phyloP scores from a whole-genome alignment of 345 rosid species.

The Eucalyptus erythrocorys region DNA sequence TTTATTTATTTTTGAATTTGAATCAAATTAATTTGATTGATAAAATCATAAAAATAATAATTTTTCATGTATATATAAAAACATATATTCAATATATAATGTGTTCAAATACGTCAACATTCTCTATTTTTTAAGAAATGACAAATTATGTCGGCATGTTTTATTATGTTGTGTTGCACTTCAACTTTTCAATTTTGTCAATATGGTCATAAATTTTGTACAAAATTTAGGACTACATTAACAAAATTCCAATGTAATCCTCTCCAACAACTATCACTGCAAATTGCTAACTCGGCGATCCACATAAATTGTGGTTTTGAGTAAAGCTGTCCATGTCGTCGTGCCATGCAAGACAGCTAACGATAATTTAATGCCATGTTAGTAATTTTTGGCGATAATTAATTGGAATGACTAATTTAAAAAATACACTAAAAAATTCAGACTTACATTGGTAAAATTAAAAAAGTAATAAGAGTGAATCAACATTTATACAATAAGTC shows the following conservation, averaged over 20 bases:
- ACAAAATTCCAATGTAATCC: background rate
- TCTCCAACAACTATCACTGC: fast-evolving
- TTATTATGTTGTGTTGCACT: fast-evolving
- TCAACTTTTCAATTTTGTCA: background rate
- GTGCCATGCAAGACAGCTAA: fast-evolving
- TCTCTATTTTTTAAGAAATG: fast-evolving
- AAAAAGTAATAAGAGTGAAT: background rate
- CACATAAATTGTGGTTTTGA: background rate
- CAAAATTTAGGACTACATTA: background rate
- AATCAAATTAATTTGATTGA: no score
- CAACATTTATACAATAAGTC: fast-evolving
- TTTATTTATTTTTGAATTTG: no score
- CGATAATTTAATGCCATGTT: background rate
- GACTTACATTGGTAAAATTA: background rate
- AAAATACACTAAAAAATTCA: fast-evolving
- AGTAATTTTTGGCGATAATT: background rate
- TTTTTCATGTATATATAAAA: no score
- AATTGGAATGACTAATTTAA: background rate
- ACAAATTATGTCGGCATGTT: fast-evolving
- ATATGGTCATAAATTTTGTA: background rate
- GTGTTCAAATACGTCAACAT: fast-evolving
- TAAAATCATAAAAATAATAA: no score
- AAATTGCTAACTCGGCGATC: background rate
- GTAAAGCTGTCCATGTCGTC: background rate
- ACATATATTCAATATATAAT: no score